Base-by-base conservation (phyloP, 139 green algal species). In the Chlamydomonas sp. region DNA sequence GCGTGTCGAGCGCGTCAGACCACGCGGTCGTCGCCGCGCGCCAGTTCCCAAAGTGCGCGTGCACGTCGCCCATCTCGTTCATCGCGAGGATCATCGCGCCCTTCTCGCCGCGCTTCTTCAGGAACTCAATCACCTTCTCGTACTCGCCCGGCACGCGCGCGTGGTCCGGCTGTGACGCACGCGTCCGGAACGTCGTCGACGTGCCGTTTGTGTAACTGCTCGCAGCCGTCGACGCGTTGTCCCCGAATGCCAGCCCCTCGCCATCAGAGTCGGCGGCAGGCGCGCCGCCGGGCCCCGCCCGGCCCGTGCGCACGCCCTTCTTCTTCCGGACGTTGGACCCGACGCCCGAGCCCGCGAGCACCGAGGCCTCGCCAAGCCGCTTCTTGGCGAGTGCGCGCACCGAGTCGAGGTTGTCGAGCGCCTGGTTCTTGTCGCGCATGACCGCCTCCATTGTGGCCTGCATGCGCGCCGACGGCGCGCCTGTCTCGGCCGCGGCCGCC, bases 31-130 rank as follows among this genome's bases (percentile, higher is more conserved):
- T 57, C 2, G 84, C 84, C 3, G 69, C 60, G 24, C 47, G 58
- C 74, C 79, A 85, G 34, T 78, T 81, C 24, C 81, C 84, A 69
- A 83, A 85, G 71, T 89, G 84, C 22, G 82, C 81, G 35, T 84
- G 70, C 28, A 86, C 73, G 54, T 89, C 84, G 20, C 84, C 84
- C 43, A 85, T 57, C 81, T 88, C 82, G 13, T 79, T 70, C n/a
- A 72, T 75, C 48, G 82, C 79, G 57, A 85, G 59, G 5, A 84
- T 68, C 71, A 87, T 74, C 29, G 70, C 58, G 36, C 39, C 71
- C 71, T 87, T 87, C 77, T 85, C 79, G 4, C 71, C 72, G 24
- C 77, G 78, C 71, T 78, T 77, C 67, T 79, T 84, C 24, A 88
- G 73, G 47, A 71, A 30, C 66, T 84, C 83, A 16, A 88, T 80